Evolutionary conservation across 192 early-diverging fungal species (phyloP).

Genomic region (Gryganskiella cystojenkinii): DNA sequence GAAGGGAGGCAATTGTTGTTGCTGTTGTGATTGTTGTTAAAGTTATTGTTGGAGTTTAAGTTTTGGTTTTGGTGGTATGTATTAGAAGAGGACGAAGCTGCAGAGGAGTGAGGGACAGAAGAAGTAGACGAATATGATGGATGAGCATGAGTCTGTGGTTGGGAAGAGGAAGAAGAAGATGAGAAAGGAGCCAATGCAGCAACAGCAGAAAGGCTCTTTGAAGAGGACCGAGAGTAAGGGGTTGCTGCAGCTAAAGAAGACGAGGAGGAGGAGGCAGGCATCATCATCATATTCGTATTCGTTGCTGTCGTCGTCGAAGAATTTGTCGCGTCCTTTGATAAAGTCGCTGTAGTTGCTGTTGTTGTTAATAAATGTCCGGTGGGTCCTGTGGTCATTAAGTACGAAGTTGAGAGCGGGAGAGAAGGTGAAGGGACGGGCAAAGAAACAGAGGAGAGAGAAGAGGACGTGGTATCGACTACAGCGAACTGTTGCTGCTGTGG

Average conservation of each 20-base stretch:
- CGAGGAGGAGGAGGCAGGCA: not conserved
- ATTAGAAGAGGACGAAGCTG: slow-evolving; percentile 18
- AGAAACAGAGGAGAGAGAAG: slow-evolving; percentile 6
- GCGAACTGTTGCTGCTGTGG: too few relatives aligned
- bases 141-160: not conserved
- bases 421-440: not conserved
- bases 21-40: slow-evolving; percentile 6
- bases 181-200: not conserved
- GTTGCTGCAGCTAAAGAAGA: not conserved
- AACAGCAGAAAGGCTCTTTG: not conserved
- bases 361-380: too few relatives aligned
- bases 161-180: not conserved
- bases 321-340: too few relatives aligned
- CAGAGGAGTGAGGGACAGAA: slow-evolving; percentile 1
- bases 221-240: too few relatives aligned
- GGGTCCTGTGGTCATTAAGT: too few relatives aligned
- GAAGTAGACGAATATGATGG: not conserved
- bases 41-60: too few relatives aligned
- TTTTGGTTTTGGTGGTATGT: slow-evolving; percentile 10
- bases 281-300: too few relatives aligned
- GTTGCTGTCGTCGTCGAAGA: too few relatives aligned
- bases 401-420: slow-evolving; percentile 1
- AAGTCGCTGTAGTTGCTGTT: too few relatives aligned
- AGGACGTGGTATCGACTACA: too few relatives aligned
- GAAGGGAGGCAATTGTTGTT: slow-evolving; percentile 11